A percentile compares a stretch with the other conserved stretches of the same genome.
phyloP scores from a whole-genome alignment of 129 eudicot species.

The Tagetes patula region DNA sequence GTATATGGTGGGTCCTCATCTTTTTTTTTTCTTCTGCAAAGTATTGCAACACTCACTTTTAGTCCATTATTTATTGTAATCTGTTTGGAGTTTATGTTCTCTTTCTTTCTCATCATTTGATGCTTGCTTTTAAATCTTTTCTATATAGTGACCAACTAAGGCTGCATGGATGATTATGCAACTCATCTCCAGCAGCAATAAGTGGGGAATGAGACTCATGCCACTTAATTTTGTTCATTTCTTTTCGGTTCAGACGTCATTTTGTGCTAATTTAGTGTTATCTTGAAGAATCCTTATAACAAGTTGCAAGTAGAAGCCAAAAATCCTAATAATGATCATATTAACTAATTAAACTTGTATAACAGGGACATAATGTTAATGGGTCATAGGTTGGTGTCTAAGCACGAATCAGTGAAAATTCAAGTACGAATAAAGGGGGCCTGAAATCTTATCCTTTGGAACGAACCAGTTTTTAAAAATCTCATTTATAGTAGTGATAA shows the following conservation, averaged over 20 bases:
- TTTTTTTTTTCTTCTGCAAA: constrained; percentile 46
- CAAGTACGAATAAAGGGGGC: constrained; percentile 22
- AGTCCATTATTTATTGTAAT: constrained; percentile 48
- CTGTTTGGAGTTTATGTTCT: constrained; percentile 33
- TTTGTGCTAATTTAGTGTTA: constrained; percentile 31
- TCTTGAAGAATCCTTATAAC: constrained; percentile 26
- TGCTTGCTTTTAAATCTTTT: constrained; percentile 39
- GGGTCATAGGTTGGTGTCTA: constrained; percentile 6
- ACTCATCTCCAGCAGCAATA: constrained; percentile 36
- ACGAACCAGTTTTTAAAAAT: constrained; percentile 21
- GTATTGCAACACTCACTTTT: constrained; percentile 45
- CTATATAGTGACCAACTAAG: constrained; percentile 36
- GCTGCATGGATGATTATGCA: constrained; percentile 56
- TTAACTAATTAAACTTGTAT: neutral
- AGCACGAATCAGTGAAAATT: constrained; percentile 12
- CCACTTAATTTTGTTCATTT: constrained; percentile 41
- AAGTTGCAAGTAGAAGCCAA: constrained; percentile 39
- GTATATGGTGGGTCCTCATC: constrained; percentile 56
- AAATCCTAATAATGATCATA: constrained; percentile 31
- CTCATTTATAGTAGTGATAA: constrained; percentile 21
- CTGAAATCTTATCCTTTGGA: constrained; percentile 11
- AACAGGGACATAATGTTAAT: neutral
- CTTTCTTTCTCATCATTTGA: constrained; percentile 49
- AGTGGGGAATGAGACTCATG: constrained; percentile 57
- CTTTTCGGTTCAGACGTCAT: constrained; percentile 28